phyloP scores from a whole-genome alignment of 2,329 filamentous ascomycete species.

The Pyrenochaeta sp. region DNA sequence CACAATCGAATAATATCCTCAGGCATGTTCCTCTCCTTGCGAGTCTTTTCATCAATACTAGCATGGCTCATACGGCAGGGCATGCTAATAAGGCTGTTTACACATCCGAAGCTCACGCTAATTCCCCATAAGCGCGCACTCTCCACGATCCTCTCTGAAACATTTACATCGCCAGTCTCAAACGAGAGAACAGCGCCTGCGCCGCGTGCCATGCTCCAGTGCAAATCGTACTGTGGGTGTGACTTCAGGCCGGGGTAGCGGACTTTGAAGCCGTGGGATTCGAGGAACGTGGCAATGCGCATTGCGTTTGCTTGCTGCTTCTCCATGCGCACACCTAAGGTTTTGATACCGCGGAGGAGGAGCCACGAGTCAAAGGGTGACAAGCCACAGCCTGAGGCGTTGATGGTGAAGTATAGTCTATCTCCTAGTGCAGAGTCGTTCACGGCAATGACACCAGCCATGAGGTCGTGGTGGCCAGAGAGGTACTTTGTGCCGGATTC shows the following conservation, averaged over 20 bases:
- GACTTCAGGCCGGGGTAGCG: conserved; percentile 93
- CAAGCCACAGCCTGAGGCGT: conserved; percentile 91
- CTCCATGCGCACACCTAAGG: conserved; percentile 96
- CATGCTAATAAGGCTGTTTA: conserved; percentile 99
- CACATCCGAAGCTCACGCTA: conserved; percentile 96
- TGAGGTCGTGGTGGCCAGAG: conserved; percentile 97
- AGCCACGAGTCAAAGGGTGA: conserved; percentile 96
- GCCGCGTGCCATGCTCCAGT: conserved; percentile 94
- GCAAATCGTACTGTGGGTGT: conserved; percentile 94
- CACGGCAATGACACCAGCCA: conserved; percentile 95
- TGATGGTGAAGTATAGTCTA: conserved; percentile 95
- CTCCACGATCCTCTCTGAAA: conserved; percentile 94
- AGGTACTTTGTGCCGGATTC: conserved; percentile 98
- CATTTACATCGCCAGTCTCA: conserved; percentile 84
- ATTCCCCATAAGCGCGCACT: conserved; percentile 92
- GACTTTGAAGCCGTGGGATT: conserved; percentile 89
- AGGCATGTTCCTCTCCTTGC: conserved; percentile 76
- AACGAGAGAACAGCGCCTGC: conserved; percentile 95
- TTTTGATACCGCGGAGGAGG: conserved; percentile 94
- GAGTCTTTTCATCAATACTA: conserved; percentile 94
- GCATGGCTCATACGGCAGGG: conserved; percentile 99
- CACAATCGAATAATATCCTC: conserved; percentile 96
- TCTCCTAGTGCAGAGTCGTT: conserved; percentile 85
- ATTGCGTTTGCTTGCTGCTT: conserved; percentile 95
- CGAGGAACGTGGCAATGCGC: conserved; percentile 89